These are phyloP conservation scores for Cryptococcus depauperatus DNA, from an alignment of 1,284 basidiomycete genomes.

Conservation along the genomic window DNA sequence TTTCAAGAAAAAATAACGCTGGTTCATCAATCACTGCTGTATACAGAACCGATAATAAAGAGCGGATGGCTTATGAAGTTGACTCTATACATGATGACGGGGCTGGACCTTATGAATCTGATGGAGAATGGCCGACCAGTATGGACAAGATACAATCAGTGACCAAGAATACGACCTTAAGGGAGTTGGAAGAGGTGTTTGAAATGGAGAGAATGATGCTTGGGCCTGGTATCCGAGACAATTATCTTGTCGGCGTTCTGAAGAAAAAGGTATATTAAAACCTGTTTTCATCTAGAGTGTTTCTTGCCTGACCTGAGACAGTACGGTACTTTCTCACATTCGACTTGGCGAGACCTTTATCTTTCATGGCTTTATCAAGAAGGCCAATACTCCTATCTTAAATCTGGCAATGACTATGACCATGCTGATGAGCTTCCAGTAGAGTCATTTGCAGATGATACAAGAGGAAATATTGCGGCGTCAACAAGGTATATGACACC, in stretches of 20 bases:
- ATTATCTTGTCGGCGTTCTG: neutral
- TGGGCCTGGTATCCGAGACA: slow-evolving; percentile 2
- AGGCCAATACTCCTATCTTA: slow-evolving; percentile 5
- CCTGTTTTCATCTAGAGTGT: neutral
- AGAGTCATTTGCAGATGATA: neutral
- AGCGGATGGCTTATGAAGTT: neutral
- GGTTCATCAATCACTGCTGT: no score
- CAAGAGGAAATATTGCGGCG: neutral
- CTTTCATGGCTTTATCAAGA: neutral
- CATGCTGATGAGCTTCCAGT: neutral
- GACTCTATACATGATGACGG: neutral
- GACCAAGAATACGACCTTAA: neutral
- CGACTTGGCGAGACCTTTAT: slow-evolving; percentile 7
- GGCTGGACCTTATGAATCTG: neutral
- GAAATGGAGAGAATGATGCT: slow-evolving; percentile 6
- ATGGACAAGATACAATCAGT: neutral
- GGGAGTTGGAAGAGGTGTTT: slow-evolving; percentile 10
- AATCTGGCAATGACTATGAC: neutral
- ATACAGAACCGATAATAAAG: no score
- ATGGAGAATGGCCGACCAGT: slow-evolving; percentile 1
- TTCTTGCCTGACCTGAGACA: neutral
- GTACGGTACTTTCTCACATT: slow-evolving; percentile 9
- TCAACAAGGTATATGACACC: neutral
- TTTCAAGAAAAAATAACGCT: no score
- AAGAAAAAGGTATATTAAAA: neutral